Conservation (phyloP, 73 alveolate genomes). For the Symbiodinium natans region DNA sequence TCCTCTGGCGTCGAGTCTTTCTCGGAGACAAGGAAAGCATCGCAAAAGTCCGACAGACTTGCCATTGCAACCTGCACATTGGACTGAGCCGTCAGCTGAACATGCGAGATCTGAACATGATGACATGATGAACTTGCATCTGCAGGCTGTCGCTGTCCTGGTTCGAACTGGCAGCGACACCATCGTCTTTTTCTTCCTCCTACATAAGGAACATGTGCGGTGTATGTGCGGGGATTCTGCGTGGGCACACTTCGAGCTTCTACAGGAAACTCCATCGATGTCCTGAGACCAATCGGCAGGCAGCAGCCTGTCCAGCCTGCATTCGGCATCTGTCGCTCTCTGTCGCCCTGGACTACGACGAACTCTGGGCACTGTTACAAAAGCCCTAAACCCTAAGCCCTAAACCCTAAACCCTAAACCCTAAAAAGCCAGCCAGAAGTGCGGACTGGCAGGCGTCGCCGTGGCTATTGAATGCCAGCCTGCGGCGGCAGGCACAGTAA, state of each 20-base stretch:
- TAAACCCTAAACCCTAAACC: neutral
- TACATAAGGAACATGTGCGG: neutral
- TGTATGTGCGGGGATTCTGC: too few species aligned
- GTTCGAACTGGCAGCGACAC: neutral
- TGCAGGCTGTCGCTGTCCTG: neutral
- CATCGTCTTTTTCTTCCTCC: neutral
- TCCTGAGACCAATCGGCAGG: constrained; percentile 66
- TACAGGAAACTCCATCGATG: neutral
- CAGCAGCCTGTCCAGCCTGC: constrained; percentile 58
- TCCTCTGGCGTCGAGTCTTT: constrained; percentile 70
- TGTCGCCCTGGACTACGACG: neutral
- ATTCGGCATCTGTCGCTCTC: too few species aligned
- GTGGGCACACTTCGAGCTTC: too few species aligned
- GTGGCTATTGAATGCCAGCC: constrained; percentile 88
- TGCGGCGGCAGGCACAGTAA: too few species aligned
- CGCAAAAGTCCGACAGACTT: constrained; percentile 49
- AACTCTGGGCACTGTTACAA: neutral
- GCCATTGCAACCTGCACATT: neutral
- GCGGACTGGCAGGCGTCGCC: constrained; percentile 60
- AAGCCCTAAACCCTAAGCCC: too few species aligned
- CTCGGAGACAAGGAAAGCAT: constrained; percentile 75
- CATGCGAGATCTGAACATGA: too few species aligned
- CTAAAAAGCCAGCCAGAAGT: neutral
- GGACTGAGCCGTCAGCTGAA: too few species aligned
- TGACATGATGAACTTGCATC: too few species aligned